Conservation (phyloP, 108 stramenopile genomes). For the Aureococcus anophagefferens region DNA sequence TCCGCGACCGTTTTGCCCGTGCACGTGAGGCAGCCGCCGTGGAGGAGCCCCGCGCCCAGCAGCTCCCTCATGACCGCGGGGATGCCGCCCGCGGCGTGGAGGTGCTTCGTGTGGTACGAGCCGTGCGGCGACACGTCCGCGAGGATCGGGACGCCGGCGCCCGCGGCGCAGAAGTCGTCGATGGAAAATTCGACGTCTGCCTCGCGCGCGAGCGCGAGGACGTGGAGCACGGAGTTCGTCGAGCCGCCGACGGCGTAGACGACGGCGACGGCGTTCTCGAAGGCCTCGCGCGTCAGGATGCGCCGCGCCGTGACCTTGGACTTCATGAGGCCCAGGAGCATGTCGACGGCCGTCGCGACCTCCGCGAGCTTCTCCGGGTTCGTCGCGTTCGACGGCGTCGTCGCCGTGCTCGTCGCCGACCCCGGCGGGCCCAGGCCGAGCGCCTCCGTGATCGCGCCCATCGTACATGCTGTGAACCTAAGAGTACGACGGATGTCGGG, state of each 20-base stretch:
- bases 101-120: constrained; percentile 49
- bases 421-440: no score
- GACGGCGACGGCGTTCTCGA: constrained; percentile 52
- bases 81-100: constrained; percentile 42
- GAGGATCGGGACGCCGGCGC: constrained; percentile 26
- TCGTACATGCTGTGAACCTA: no score
- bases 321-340: constrained; percentile 24
- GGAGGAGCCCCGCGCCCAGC: constrained; percentile 34
- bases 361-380: constrained; percentile 29
- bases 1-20: constrained; percentile 48
- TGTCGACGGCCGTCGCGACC: constrained; percentile 24
- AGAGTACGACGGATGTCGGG: no score
- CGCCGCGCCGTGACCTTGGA: constrained; percentile 44
- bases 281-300: constrained; percentile 51
- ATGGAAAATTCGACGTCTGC: constrained; percentile 39
- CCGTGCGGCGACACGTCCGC: constrained; percentile 51
- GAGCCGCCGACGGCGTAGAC: constrained; percentile 51
- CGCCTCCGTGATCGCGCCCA: no score
- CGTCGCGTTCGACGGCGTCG: no score
- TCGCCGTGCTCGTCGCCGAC: no score
- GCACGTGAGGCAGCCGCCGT: constrained; percentile 49
- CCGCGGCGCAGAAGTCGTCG: constrained; percentile 42
- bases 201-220: constrained; percentile 46
- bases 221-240: constrained; percentile 52
- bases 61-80: constrained; percentile 50